Percentiles rank a stretch among this genome's conserved stretches.
Evolutionary conservation across 148 eudicot genomes (phyloP).

Genomic region (Vaccinium vitisidaea): DNA sequence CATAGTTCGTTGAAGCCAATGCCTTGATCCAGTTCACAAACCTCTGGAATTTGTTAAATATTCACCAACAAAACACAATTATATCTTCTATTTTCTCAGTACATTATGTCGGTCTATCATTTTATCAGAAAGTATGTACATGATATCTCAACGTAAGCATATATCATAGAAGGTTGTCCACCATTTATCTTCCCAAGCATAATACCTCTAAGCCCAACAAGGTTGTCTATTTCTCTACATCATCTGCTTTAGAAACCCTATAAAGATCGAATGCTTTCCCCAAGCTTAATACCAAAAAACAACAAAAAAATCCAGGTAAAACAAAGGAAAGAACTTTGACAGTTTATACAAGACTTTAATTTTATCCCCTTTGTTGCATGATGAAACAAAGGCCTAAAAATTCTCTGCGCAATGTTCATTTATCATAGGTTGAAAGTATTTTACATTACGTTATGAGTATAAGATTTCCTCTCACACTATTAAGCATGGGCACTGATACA

Average conservation of each 20-base stretch:
- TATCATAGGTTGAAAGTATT: neutral
- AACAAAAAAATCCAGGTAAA: no score
- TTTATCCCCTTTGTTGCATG: neutral
- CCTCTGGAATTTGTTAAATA: neutral
- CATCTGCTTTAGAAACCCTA: neutral
- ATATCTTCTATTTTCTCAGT: neutral
- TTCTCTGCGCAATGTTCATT: neutral
- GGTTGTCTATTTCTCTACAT: neutral
- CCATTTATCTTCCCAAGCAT: neutral
- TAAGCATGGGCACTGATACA: no score
- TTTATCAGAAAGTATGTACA: neutral
- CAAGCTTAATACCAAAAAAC: neutral
- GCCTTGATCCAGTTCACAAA: neutral
- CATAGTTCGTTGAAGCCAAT: neutral
- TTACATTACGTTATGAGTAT: neutral
- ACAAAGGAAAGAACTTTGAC: neutral
- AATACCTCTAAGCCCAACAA: neutral
- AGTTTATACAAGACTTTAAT: neutral
- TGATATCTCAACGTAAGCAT: neutral
- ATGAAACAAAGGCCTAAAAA: neutral
- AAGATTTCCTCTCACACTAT: neutral
- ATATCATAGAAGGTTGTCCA: neutral
- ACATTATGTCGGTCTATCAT: neutral
- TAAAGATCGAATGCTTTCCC: neutral
- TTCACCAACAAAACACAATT: neutral